Base-by-base conservation (phyloP, 2,329 filamentous ascomycete genomes). In the Ciborinia camelliae region DNA sequence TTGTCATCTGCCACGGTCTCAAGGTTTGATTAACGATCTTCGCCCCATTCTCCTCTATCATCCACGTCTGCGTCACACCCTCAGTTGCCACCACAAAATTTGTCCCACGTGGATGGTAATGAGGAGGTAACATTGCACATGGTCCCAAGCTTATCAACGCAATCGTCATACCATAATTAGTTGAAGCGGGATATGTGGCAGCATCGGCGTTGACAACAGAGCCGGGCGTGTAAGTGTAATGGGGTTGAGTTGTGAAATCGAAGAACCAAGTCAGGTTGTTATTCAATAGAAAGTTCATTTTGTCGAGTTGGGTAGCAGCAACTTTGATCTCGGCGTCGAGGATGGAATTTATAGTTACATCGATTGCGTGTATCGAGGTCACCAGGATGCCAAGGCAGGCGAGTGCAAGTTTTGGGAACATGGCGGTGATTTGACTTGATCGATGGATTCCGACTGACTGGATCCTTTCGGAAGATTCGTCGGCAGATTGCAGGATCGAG, bases 31-130 rank as follows among this genome's bases (percentile, higher is more conserved):
- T 75, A 4, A 83, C 75, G 1, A 77, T 74, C 10, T 74, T 73
- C 0, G 79, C 81, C 3, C 81, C 81, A 65, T 84, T 84, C 72
- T 84, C 81, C 62, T 79, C 75, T 51, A 79, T 77, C 80, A 83
- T 83, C 71, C 77, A 83, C 12, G 80, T 83, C 50, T 78, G 79
- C 7, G 79, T 82, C 47, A 77, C 80, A n/a, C 81, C 81, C 23
- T 74, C 72, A 26, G 82, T 73, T 0, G 78, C 77, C 7, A 82
- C 77, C 15, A 83, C 81, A 45, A 78, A 77, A 67, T 84, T 84
- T 28, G 77, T 76, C 2, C 80, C 82, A 8, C 81, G 76, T 1
- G 80, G 79, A 67, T 84, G 82, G 30, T 78, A 75, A 69, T 83
- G 82, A 6, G 80, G 79, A 18, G 81, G 79, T 20, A 84, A 75